Percentiles rank a stretch among this genome's conserved stretches.
These are phyloP conservation scores for Cercospora berteroae DNA, from an alignment of 2,329 filamentous ascomycete species.

Conservation along the genomic window DNA sequence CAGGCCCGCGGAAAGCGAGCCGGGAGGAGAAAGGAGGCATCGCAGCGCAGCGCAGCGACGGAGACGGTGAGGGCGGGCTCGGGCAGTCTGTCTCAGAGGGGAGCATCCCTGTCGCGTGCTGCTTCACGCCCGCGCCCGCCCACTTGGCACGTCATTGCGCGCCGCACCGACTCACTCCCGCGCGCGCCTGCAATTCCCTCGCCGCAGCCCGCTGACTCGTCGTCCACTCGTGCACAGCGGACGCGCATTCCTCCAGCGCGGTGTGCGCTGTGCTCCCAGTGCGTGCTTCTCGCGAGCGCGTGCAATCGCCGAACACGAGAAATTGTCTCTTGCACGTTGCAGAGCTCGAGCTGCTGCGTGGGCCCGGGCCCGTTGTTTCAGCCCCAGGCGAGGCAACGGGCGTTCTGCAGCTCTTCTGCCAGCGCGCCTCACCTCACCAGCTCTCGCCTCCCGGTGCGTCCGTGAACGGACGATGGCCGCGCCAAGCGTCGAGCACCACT, in stretches of 20 bases:
- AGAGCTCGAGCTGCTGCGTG: not conserved
- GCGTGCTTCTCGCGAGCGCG: not conserved
- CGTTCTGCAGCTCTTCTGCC: not conserved
- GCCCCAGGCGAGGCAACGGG: not conserved
- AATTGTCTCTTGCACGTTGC: not conserved
- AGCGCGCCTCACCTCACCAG: not conserved
- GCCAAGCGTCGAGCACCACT: conserved; percentile 26
- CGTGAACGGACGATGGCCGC: conserved; percentile 13
- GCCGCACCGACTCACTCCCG: not conserved
- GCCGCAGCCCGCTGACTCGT: not conserved
- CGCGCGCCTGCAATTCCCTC: not conserved
- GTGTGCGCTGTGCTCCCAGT: not conserved
- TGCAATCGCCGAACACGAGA: not conserved
- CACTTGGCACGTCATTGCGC: not conserved
- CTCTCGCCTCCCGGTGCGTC: conserved; percentile 1
- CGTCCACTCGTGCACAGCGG: not conserved
- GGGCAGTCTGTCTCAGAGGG: not conserved
- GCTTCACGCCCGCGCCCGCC: not conserved
- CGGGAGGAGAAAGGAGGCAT: not conserved
- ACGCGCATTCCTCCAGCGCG: not conserved
- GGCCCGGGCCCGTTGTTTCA: not conserved
- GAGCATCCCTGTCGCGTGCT: not conserved
- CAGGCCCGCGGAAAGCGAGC: not conserved
- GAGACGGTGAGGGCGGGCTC: not conserved
- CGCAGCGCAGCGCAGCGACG: not conserved